phyloP scores from a whole-genome alignment of 768 basidiomycete species.

The Filobasidium floriforme region DNA sequence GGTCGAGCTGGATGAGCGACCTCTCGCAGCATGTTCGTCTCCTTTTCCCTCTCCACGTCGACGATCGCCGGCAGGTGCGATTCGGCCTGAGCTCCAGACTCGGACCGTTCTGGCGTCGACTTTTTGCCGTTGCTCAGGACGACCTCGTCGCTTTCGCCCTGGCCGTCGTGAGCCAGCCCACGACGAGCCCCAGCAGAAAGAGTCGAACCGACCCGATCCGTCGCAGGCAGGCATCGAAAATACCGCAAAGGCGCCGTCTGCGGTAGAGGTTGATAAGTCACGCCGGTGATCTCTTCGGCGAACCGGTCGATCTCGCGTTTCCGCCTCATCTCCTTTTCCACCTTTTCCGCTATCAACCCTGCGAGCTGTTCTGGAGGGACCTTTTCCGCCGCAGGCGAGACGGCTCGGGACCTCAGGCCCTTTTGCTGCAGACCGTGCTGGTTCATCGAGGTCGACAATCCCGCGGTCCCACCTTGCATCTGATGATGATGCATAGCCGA shows the following conservation, averaged over 20 bases:
- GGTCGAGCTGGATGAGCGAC: conserved; percentile 15
- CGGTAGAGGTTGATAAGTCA: conserved; percentile 62
- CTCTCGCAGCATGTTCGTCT: conserved; percentile 39
- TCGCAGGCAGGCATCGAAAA: conserved; percentile 41
- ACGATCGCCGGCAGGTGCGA: neutral
- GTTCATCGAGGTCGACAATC: conserved; percentile 5
- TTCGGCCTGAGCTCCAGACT: too few species aligned
- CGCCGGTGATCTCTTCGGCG: conserved; percentile 84
- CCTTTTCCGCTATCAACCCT: conserved; percentile 55
- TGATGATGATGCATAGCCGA: conserved; percentile 12
- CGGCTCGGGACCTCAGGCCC: conserved; percentile 40
- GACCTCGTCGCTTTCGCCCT: neutral
- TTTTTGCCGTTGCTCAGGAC: neutral
- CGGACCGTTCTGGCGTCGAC: too few species aligned
- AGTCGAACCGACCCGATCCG: conserved; percentile 9
- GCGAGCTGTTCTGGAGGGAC: conserved; percentile 50
- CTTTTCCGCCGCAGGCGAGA: conserved; percentile 40
- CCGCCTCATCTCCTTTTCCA: conserved; percentile 56
- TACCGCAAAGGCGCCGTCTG: conserved; percentile 51
- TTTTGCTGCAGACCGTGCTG: conserved; percentile 37
- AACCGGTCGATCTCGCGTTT: conserved; percentile 68
- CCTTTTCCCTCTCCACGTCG: conserved; percentile 23
- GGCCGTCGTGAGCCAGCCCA: neutral
- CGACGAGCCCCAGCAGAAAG: conserved; percentile 2
- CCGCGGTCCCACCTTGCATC: conserved; percentile 1